Evolutionary conservation across 306 rosid genomes (phyloP).

Genomic region (Cicer arietinum): DNA sequence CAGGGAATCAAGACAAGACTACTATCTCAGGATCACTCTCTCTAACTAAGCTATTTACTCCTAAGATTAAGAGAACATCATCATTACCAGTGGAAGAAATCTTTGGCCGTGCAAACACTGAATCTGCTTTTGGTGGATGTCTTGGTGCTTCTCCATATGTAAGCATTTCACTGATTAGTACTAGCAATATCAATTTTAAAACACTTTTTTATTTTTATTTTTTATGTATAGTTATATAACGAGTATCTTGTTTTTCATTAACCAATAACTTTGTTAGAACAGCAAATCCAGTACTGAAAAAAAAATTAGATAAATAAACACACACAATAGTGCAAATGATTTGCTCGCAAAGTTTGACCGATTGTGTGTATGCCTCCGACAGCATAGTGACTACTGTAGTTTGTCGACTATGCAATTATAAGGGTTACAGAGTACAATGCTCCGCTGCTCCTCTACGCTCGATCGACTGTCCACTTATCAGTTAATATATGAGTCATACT

Average conservation of each 20-base stretch:
- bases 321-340: too few species aligned
- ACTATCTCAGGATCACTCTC: constrained; percentile 77
- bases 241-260: constrained; percentile 15
- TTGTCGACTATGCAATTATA: too few species aligned
- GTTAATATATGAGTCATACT: too few species aligned
- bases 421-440: too few species aligned
- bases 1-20: constrained; percentile 64
- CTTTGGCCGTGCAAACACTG: constrained; percentile 52
- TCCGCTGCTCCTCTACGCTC: too few species aligned
- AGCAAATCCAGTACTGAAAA: too few species aligned
- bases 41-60: constrained; percentile 68
- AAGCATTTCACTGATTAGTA: constrained; percentile 46
- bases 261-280: too few species aligned
- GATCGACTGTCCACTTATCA: too few species aligned
- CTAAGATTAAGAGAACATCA: constrained; percentile 79
- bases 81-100: constrained; percentile 88
- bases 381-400: too few species aligned
- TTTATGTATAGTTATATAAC: neutral
- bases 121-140: constrained; percentile 64
- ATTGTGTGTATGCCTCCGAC: too few species aligned
- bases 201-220: neutral
- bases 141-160: constrained; percentile 62
- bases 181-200: neutral
- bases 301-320: too few species aligned
- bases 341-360: too few species aligned